Percentiles rank a stretch among this genome's conserved stretches.
phyloP scores from a whole-genome alignment of 371 early-diverging fungal species.

The Zychaea mexicana region DNA sequence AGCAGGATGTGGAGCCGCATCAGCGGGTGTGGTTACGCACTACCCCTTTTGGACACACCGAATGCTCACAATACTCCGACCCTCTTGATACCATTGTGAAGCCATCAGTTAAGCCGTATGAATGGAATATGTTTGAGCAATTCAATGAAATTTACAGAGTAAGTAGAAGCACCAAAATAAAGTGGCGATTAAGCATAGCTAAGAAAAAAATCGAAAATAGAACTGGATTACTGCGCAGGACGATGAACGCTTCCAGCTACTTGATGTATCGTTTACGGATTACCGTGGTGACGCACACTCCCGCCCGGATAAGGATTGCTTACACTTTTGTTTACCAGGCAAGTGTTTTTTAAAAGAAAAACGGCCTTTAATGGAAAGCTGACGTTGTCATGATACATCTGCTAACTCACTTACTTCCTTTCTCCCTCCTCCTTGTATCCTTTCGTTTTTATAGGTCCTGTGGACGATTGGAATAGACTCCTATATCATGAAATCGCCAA shows the following conservation, averaged over 20 bases:
- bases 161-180: not conserved
- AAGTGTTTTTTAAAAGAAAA: conserved; percentile 2
- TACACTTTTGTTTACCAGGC: conserved; percentile 43
- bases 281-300: conserved; percentile 44
- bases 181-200: too few species aligned
- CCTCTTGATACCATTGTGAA: conserved; percentile 12
- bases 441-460: conserved; percentile 24
- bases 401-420: not conserved
- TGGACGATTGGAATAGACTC: conserved; percentile 44
- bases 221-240: conserved; percentile 22
- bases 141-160: conserved; percentile 40
- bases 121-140: conserved; percentile 43
- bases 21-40: conserved; percentile 42
- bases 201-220: too few species aligned
- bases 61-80: conserved; percentile 35
- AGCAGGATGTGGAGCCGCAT: conserved; percentile 21
- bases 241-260: conserved; percentile 30
- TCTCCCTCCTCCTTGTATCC: too few species aligned
- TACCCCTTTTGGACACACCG: conserved; percentile 40
- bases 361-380: not conserved
- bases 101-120: conserved; percentile 24
- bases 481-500: conserved; percentile 37
- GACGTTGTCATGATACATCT: not conserved
- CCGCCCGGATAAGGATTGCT: conserved; percentile 32
- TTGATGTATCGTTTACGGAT: conserved; percentile 39